Evolutionary conservation across 2,329 filamentous ascomycete species (phyloP).

Genomic region (Zopfia rhizophila): DNA sequence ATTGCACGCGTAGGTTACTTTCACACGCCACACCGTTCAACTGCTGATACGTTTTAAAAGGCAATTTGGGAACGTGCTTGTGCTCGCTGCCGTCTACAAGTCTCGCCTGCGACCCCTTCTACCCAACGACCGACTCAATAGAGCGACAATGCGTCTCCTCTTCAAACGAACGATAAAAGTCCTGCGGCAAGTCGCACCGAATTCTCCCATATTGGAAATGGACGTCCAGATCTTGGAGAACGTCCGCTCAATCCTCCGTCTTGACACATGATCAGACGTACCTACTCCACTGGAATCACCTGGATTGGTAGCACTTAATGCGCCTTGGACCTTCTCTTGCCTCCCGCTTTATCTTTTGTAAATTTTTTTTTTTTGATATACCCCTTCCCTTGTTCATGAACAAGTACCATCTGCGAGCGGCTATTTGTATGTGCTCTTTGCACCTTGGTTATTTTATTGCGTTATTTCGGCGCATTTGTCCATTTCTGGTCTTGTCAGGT

Average conservation of each 20-base stretch:
- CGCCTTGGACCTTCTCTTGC: conserved; percentile 7
- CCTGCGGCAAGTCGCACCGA: conserved; percentile 73
- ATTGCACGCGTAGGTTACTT: conserved; percentile 83
- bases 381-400: background rate
- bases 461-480: conserved; percentile 16
- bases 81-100: conserved; percentile 83
- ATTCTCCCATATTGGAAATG: conserved; percentile 77
- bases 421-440: background rate
- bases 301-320: background rate
- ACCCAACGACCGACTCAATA: conserved; percentile 36
- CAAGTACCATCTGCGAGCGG: background rate
- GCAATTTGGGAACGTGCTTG: conserved; percentile 96
- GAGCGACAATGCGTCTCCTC: conserved; percentile 34
- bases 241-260: conserved; percentile 26
- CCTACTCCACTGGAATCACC: no score
- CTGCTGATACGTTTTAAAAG: conserved; percentile 57
- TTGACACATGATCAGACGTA: no score
- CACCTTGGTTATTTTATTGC: background rate
- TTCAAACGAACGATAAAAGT: conserved; percentile 74
- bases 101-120: conserved; percentile 59
- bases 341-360: background rate
- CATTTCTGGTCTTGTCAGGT: conserved; percentile 2
- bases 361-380: background rate
- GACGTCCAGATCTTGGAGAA: conserved; percentile 78
- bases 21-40: no score